A percentile compares a stretch with the other conserved stretches of the same genome.
These are phyloP conservation scores for Ceratocystis lukuohia DNA, from an alignment of 2,329 filamentous ascomycete genomes.

Conservation along the genomic window DNA sequence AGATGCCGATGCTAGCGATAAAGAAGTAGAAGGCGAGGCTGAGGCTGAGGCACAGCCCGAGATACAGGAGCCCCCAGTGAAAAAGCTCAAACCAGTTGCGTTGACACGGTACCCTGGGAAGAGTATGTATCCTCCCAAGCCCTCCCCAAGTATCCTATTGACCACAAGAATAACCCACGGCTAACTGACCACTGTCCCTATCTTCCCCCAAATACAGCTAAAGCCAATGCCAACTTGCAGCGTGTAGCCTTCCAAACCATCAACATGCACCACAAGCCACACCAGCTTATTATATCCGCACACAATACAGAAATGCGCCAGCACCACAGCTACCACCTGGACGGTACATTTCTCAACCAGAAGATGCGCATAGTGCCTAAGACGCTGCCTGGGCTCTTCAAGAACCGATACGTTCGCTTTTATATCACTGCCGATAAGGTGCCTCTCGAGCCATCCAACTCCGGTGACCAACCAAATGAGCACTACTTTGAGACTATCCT, in stretches of 20 bases:
- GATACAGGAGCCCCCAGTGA: conserved; percentile 12
- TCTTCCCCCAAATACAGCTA: not conserved
- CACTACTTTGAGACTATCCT: conserved; percentile 66
- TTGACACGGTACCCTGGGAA: conserved; percentile 16
- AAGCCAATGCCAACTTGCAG: conserved; percentile 15
- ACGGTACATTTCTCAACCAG: conserved; percentile 16
- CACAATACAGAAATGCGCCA: conserved; percentile 18
- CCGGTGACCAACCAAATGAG: conserved; percentile 43
- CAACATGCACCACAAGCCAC: conserved; percentile 54
- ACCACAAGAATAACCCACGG: not conserved
- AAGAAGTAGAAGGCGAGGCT: not conserved
- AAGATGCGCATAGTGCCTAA: conserved; percentile 19
- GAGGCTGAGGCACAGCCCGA: not conserved
- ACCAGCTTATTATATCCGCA: conserved; percentile 46
- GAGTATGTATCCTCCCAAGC: conserved; percentile 7
- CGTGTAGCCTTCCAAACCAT: conserved; percentile 41
- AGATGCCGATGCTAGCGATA: not conserved
- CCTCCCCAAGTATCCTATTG: not conserved
- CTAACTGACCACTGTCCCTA: not conserved
- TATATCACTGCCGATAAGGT: conserved; percentile 38
- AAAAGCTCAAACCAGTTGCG: conserved; percentile 13
- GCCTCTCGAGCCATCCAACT: conserved; percentile 40
- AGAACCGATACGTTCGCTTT: conserved; percentile 18
- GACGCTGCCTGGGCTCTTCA: conserved; percentile 13
- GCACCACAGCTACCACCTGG: conserved; percentile 17